A percentile compares a stretch with the other conserved stretches of the same genome.
These are phyloP conservation scores for Argentina anserina DNA, from an alignment of 306 rosid species.

Conservation along the genomic window DNA sequence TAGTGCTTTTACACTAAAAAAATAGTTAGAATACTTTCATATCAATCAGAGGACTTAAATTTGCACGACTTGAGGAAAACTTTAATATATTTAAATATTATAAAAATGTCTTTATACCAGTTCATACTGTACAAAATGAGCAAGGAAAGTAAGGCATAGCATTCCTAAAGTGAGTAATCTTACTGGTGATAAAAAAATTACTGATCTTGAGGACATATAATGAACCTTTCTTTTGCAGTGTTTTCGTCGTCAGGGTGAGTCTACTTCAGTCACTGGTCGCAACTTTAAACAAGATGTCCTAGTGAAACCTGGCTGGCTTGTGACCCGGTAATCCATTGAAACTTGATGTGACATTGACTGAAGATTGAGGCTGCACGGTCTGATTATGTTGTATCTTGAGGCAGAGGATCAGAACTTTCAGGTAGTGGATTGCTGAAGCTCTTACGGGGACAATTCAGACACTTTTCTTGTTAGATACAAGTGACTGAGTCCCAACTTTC, in stretches of 20 bases:
- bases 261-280: constrained; percentile 86
- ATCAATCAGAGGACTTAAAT: neutral
- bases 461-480: neutral
- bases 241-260: constrained; percentile 92
- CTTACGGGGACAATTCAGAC: neutral
- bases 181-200: neutral
- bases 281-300: constrained; percentile 73
- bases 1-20: no score
- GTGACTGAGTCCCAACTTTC: constrained; percentile 1
- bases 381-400: neutral
- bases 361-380: neutral
- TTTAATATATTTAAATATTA: no score
- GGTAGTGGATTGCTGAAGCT: neutral
- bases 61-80: no score
- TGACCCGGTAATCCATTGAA: constrained; percentile 47
- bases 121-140: neutral
- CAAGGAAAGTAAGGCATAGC: no score
- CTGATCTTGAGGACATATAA: neutral
- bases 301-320: constrained; percentile 92
- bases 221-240: constrained; percentile 57
- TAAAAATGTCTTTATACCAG: neutral
- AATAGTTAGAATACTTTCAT: neutral
- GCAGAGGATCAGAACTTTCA: constrained; percentile 5
- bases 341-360: constrained; percentile 6
- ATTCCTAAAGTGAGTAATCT: no score